Conservation (phyloP, 192 early-diverging fungal genomes). For the Spizellomyces sp. region DNA sequence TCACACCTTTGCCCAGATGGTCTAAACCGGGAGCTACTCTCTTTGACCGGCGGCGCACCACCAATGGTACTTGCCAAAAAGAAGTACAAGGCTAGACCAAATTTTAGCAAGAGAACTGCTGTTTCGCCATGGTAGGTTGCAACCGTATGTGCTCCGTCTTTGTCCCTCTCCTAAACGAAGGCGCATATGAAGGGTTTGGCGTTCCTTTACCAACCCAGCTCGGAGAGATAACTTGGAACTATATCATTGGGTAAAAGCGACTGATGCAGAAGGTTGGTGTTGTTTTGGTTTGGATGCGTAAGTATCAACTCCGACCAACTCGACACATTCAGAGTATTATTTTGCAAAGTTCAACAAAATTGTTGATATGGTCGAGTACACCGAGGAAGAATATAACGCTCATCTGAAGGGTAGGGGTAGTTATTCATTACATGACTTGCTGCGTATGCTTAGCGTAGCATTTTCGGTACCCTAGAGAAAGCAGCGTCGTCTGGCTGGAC, state of each 20-base stretch:
- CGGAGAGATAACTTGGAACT: conserved; percentile 73
- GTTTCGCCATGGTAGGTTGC: conserved; percentile 55
- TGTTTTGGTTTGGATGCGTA: neutral
- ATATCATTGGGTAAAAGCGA: conserved; percentile 80
- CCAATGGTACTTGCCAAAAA: conserved; percentile 62
- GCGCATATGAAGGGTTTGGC: conserved; percentile 56
- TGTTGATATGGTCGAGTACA: conserved; percentile 70
- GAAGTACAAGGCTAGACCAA: conserved; percentile 72
- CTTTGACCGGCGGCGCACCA: conserved; percentile 70
- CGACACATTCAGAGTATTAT: conserved; percentile 58
- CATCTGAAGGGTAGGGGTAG: no score
- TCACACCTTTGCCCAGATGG: conserved; percentile 9
- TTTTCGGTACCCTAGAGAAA: no score
- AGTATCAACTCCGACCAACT: neutral
- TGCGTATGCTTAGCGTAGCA: no score
- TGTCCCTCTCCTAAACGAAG: neutral
- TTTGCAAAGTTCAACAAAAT: conserved; percentile 79
- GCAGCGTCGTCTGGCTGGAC: conserved; percentile 57
- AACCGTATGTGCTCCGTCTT: neutral
- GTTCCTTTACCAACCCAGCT: conserved; percentile 74
- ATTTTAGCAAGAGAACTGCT: conserved; percentile 65
- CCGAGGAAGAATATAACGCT: conserved; percentile 83
- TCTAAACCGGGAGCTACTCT: conserved; percentile 63
- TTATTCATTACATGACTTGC: no score
- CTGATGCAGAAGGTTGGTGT: conserved; percentile 48